Conservation (phyloP, 225 moss, liverwort and hornwort species). For the Pleurozium schreberi region DNA sequence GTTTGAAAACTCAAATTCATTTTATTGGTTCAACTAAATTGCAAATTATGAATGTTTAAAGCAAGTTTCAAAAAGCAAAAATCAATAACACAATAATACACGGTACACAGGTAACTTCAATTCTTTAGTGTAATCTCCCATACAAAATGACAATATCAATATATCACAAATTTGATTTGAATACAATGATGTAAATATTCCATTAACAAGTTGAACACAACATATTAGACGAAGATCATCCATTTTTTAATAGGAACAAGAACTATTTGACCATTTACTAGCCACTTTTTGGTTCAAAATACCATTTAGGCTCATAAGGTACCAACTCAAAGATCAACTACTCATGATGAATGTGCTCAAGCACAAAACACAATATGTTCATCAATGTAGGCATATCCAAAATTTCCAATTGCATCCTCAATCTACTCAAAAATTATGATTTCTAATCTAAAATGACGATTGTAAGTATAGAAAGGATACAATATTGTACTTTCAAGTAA, state of each 20-base stretch:
- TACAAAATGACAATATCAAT: not conserved
- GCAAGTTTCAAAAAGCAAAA: not conserved
- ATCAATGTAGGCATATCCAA: too few species aligned
- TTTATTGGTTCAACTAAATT: not conserved
- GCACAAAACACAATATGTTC: too few species aligned
- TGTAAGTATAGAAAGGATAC: too few species aligned
- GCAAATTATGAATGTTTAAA: not conserved
- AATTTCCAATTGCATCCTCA: too few species aligned
- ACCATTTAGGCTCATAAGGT: not conserved
- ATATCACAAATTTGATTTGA: not conserved
- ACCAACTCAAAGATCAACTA: too few species aligned
- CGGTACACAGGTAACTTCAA: accelerated
- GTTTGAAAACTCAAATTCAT: not conserved
- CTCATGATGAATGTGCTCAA: too few species aligned
- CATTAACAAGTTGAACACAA: not conserved
- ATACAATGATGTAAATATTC: not conserved
- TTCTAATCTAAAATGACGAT: too few species aligned
- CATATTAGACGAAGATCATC: not conserved
- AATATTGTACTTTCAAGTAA: too few species aligned
- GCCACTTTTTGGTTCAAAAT: not conserved
- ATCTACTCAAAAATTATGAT: too few species aligned
- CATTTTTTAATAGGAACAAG: not conserved
- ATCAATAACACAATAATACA: not conserved
- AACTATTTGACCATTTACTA: not conserved
- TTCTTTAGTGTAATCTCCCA: not conserved